Base-by-base conservation (phyloP, 306 rosid genomes). In the Styphnolobium japonicum region DNA sequence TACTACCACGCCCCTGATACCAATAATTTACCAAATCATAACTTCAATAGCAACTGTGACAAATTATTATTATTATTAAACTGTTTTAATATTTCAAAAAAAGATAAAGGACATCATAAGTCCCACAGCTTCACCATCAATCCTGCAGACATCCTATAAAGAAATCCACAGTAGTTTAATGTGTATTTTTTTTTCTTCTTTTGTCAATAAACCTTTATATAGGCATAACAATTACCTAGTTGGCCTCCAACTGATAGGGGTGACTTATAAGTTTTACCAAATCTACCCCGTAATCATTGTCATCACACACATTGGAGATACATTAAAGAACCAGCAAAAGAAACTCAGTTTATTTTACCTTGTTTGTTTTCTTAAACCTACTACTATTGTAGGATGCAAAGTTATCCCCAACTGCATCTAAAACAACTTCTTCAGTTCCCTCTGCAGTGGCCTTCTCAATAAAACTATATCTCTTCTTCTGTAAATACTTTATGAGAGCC, bases 391-490 rank as follows among this genome's bases (percentile, higher is more conserved):
- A 86, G 61, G 91, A 82, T 53, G 85, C 39, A 22, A 81, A 85
- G 84, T 81, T 87, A 79, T 93, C 91, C 86, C 98, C 98, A 79
- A 91, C 97, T 10, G 92, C 99, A 83, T 87, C 99, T 72, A 88
- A 85, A 84, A 96, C 97, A 51, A 90, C 99, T 91, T 93, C 98
- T 76, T 93, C 96, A 63, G 99, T 96, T 87, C 97, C 98, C 87
- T 96, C 99, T 42, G 97, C 88, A 78, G 99, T 86, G 78, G 99
- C 99, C 86, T 88, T 93, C 87, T 96, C 99, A 82, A 96, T 84
- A 68, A 96, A 78, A 75, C 85, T 62, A 58, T 62, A 82, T 84
- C 99, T 88, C 79, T 90, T 96, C 89, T 91, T 96, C 87, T 96
- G 99, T 75, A 96, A 81, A 81, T 85, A 91, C 87, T 96, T 96